phyloP scores from a whole-genome alignment of 768 basidiomycete genomes.

The Termitomyces sp. region DNA sequence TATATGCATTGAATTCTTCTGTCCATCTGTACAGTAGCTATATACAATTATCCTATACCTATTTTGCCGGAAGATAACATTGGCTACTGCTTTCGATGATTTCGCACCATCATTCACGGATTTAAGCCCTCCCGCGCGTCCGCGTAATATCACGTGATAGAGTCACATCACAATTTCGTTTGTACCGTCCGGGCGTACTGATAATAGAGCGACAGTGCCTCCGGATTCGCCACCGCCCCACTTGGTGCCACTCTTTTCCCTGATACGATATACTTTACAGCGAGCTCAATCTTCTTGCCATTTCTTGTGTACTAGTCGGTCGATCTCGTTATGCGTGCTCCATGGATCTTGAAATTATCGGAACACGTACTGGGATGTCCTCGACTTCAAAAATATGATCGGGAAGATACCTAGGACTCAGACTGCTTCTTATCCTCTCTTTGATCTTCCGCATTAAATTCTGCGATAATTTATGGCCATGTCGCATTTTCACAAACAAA shows the following conservation, averaged over 20 bases:
- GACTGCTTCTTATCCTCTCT: conserved; percentile 42
- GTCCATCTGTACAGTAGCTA: not conserved
- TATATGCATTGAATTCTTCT: not conserved
- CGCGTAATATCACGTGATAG: conserved; percentile 4
- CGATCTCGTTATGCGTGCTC: not conserved
- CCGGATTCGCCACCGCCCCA: conserved; percentile 71
- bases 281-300: conserved; percentile 72
- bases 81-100: not conserved
- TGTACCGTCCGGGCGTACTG: not conserved
- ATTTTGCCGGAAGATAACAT: not conserved
- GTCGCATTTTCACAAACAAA: conserved; percentile 63
- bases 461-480: conserved; percentile 29
- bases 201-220: conserved; percentile 54
- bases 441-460: conserved; percentile 42
- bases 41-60: not conserved
- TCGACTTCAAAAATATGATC: conserved; percentile 53
- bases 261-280: conserved; percentile 67
- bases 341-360: not conserved
- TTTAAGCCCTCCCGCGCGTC: not conserved
- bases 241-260: conserved; percentile 55
- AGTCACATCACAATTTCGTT: conserved; percentile 6
- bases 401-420: conserved; percentile 72
- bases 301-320: conserved; percentile 59
- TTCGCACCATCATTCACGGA: not conserved
- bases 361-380: conserved; percentile 56